Percentiles rank a stretch among this genome's conserved stretches.
phyloP scores from a whole-genome alignment of 805 yeast species.

The Nakazawaea anatomiae region DNA sequence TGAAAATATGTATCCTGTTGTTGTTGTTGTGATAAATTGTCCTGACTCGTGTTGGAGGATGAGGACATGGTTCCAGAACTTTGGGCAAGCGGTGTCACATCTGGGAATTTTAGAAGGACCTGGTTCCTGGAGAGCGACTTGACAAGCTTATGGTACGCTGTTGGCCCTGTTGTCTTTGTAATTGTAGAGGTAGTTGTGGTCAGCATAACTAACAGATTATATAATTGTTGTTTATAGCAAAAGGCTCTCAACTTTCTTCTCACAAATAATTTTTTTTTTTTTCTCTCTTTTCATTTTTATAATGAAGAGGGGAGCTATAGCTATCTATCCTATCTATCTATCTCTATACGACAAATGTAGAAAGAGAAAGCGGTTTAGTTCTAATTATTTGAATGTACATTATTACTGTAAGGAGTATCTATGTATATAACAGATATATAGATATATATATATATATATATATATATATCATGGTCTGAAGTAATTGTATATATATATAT shows the following conservation, averaged over 20 bases:
- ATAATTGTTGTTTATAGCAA: background rate
- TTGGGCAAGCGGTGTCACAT: slow-evolving; percentile 55
- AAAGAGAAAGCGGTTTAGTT: too few relatives aligned
- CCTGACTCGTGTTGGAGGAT: slow-evolving; percentile 21
- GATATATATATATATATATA: too few relatives aligned
- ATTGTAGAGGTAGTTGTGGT: background rate
- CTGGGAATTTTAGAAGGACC: slow-evolving; percentile 56
- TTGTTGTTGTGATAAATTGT: slow-evolving; percentile 6
- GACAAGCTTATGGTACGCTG: slow-evolving; percentile 45
- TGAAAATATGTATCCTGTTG: slow-evolving; percentile 46
- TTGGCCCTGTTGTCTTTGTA: background rate
- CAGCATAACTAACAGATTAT: background rate
- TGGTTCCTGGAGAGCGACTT: slow-evolving; percentile 40
- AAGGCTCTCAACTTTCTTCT: background rate
- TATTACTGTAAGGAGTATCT: too few relatives aligned
- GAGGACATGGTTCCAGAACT: slow-evolving; percentile 55
- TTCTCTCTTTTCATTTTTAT: background rate
- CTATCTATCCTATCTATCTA: too few relatives aligned
- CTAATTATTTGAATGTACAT: too few relatives aligned
- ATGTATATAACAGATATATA: too few relatives aligned
- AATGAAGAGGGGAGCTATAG: background rate
- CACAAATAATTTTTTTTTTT: too few relatives aligned
- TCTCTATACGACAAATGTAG: too few relatives aligned
- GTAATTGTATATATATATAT: too few relatives aligned
- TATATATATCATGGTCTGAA: too few relatives aligned